A percentile compares a stretch with the other conserved stretches of the same genome.
These are phyloP conservation scores for Odonthalia washingtoniensis DNA, from an alignment of 31 red algal genomes.

Conservation along the genomic window DNA sequence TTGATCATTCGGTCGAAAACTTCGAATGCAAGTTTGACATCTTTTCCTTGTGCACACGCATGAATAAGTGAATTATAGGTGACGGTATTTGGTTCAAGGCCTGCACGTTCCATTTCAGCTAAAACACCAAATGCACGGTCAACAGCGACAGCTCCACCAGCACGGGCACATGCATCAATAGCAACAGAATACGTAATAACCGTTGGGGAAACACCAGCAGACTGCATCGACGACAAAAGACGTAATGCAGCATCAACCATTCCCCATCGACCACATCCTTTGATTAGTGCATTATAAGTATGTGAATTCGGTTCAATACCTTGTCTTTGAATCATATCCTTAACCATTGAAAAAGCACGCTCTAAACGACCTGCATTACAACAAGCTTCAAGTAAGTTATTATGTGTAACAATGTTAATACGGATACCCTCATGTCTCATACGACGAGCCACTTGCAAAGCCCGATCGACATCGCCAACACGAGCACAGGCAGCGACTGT, in stretches of 20 bases:
- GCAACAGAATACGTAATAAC: conserved; percentile 82
- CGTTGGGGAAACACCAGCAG: conserved; percentile 65
- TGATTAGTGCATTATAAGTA: conserved; percentile 76
- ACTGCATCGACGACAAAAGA: conserved; percentile 67
- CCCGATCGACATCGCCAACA: conserved; percentile 67
- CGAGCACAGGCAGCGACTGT: conserved; percentile 71
- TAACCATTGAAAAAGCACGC: conserved; percentile 70
- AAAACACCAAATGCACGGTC: conserved; percentile 66
- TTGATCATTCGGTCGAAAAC: conserved; percentile 45
- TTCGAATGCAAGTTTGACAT: conserved; percentile 47
- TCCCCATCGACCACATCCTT: conserved; percentile 68
- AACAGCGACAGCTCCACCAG: conserved; percentile 63
- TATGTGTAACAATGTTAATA: conserved; percentile 75
- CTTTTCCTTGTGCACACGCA: conserved; percentile 51
- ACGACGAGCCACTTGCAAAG: conserved; percentile 55
- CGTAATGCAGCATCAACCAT: conserved; percentile 70
- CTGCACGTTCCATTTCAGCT: conserved; percentile 67
- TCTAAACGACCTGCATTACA: conserved; percentile 70
- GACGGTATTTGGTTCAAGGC: conserved; percentile 83
- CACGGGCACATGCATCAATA: conserved; percentile 71
- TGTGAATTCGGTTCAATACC: conserved; percentile 66
- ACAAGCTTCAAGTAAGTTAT: conserved; percentile 79
- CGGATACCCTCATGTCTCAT: conserved; percentile 62
- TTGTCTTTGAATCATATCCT: conserved; percentile 75
- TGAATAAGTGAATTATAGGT: conserved; percentile 89